These are phyloP conservation scores for Phoma herbarum DNA, from an alignment of 2,329 filamentous ascomycete genomes.

Conservation along the genomic window DNA sequence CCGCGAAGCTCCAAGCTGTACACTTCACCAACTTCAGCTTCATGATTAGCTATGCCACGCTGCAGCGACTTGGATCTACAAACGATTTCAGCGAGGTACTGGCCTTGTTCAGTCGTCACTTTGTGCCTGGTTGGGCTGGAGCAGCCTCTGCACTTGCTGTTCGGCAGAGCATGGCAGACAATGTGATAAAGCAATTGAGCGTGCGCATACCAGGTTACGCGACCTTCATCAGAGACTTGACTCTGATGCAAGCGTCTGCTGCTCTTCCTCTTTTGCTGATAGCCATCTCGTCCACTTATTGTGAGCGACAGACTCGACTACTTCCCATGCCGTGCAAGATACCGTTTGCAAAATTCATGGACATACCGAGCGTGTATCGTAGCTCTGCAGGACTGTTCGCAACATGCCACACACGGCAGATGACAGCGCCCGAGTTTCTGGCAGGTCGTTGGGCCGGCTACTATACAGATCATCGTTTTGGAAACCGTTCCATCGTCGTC, in stretches of 20 bases:
- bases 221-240: constrained; percentile 3
- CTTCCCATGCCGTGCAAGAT: constrained; percentile 28
- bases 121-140: constrained; percentile 1
- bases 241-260: constrained; percentile 22
- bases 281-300: constrained; percentile 10
- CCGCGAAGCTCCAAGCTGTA: constrained; percentile 9
- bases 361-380: constrained; percentile 25
- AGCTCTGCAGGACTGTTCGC: constrained; percentile 18
- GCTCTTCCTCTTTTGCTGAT: constrained; percentile 17
- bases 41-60: constrained; percentile 24
- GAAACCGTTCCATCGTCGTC: constrained; percentile 6
- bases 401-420: constrained; percentile 27
- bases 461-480: constrained; percentile 26
- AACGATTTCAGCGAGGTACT: background rate
- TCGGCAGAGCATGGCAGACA: background rate
- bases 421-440: constrained; percentile 29
- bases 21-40: constrained; percentile 29
- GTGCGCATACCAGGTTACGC: constrained; percentile 21
- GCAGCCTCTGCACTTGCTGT: background rate
- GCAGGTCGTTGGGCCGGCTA: constrained; percentile 31
- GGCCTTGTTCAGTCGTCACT: constrained; percentile 2
- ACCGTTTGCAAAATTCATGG: constrained; percentile 25
- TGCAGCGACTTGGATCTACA: constrained; percentile 21
- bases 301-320: background rate
- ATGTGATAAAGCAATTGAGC: constrained; percentile 8